Base-by-base conservation (phyloP, 169 alveolate species). In the Plasmodium fragile region DNA sequence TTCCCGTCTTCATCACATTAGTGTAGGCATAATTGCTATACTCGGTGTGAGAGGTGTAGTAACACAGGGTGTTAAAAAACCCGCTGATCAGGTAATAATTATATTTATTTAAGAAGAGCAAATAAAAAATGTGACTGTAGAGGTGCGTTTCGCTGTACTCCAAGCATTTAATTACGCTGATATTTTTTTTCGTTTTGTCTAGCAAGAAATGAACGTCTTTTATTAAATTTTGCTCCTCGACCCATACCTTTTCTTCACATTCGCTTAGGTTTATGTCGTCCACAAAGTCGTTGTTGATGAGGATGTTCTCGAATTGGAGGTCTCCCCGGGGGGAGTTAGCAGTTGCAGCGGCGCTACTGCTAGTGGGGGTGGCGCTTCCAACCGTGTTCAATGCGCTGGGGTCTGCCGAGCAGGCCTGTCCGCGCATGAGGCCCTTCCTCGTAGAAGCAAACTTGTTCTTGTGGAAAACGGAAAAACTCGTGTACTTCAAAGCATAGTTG, bases 1-100 rank as follows among this genome's bases (percentile, higher is more conserved):
- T 75, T n/a, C 94, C 94, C 45, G 16, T 89, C 49, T 55, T 78
- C 65, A 89, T 78, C 72, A 89, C 45, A 78, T 89, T 89, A 3
- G 94, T 89, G 39, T 89, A 89, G n/a, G 79, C 94, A 89, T 89
- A 89, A 59, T 89, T 89, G 69, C 94, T 77, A 77, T 89, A 78
- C 81, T 89, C 84, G 52, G 73, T 89, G 11, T 71, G 34, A 7
- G 94, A 75, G n/a, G 94, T 78, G 71, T 89, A 89, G 52, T 89
- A 89, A 78, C 90, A 89, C 70, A 89, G 49, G 30, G 90, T 59
- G 81, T 41, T 89, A 89, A 89, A 89, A 6, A 89, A 78, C 0
- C 94, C 94, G 28, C 52, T 89, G 16, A 89, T 78, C 4, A 89
- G 70, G 8, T 89, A 89, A 22, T 89, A 89, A 52, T 89, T 89